A percentile compares a stretch with the other conserved stretches of the same genome.
Conservation (phyloP, 2,329 filamentous ascomycete genomes). For the Pseudogymnoascus sp. region DNA sequence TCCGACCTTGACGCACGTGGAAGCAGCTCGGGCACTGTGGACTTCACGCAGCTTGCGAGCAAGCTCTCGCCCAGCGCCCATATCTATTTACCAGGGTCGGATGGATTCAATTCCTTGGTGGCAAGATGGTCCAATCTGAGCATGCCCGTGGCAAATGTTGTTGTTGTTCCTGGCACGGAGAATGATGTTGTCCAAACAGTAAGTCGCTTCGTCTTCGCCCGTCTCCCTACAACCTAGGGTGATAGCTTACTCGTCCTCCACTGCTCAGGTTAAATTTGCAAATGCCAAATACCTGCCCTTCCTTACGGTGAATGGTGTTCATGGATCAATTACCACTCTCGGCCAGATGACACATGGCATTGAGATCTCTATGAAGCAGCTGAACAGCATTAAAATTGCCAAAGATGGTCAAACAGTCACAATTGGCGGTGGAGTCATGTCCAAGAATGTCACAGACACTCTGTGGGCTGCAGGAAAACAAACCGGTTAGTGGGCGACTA, state of each 20-base stretch:
- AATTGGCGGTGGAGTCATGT: slow-evolving; percentile 28
- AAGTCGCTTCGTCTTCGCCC: slow-evolving; percentile 15
- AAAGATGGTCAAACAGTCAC: slow-evolving; percentile 26
- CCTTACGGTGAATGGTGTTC: slow-evolving; percentile 45
- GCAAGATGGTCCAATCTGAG: slow-evolving; percentile 33
- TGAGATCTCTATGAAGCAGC: slow-evolving; percentile 13
- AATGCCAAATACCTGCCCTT: slow-evolving; percentile 41
- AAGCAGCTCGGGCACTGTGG: slow-evolving; percentile 20
- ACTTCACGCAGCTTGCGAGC: slow-evolving; percentile 34
- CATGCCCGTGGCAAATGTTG: slow-evolving; percentile 37
- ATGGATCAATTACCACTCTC: slow-evolving; percentile 34
- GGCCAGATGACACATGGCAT: slow-evolving; percentile 15
- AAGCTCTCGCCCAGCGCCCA: slow-evolving; percentile 18
- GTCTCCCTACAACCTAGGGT: neutral
- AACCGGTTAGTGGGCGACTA: slow-evolving; percentile 38
- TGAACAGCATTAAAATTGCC: slow-evolving; percentile 25
- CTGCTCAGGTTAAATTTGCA: slow-evolving; percentile 39
- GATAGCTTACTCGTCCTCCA: neutral
- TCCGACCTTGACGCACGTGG: slow-evolving; percentile 32
- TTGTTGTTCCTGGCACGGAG: slow-evolving; percentile 41
- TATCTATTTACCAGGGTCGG: slow-evolving; percentile 18
- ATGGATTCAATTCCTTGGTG: slow-evolving; percentile 12
- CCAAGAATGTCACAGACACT: slow-evolving; percentile 23
- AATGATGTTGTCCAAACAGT: slow-evolving; percentile 44
- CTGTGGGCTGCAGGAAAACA: slow-evolving; percentile 28